Evolutionary conservation across 192 early-diverging fungal species (phyloP).

Genomic region (Backusella circina): DNA sequence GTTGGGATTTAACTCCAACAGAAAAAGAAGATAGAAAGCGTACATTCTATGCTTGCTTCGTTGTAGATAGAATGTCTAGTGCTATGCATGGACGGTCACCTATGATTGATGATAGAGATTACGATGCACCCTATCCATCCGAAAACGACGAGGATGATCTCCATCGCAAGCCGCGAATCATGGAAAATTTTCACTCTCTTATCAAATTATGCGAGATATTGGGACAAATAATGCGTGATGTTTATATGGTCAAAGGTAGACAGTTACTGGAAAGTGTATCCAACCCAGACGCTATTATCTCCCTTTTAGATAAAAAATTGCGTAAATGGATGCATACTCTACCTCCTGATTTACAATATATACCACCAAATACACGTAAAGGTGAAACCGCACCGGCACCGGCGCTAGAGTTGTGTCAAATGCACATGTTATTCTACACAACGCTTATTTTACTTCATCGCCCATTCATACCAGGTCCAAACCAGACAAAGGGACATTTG

Average conservation of each 20-base stretch:
- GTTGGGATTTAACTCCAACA: conserved; percentile 47
- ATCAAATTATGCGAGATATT: conserved; percentile 38
- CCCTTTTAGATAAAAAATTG: conserved; percentile 18
- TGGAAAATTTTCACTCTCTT: conserved; percentile 28
- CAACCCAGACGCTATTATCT: conserved; percentile 21
- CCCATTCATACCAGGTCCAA: conserved; percentile 40
- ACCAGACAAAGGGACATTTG: not conserved
- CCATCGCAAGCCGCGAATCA: conserved; percentile 16
- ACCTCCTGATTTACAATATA: conserved; percentile 32
- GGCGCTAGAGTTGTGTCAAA: conserved; percentile 25
- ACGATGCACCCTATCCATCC: conserved; percentile 32
- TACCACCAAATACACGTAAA: conserved; percentile 32
- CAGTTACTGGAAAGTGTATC: conserved; percentile 16
- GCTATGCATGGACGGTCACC: conserved; percentile 62
- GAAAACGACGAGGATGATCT: conserved; percentile 9
- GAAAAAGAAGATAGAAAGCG: conserved; percentile 66
- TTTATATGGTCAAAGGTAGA: conserved; percentile 42
- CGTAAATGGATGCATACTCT: conserved; percentile 41
- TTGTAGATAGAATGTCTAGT: conserved; percentile 64
- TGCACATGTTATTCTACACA: conserved; percentile 52
- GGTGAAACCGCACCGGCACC: conserved; percentile 12
- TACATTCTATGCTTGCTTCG: conserved; percentile 71
- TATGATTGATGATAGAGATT: conserved; percentile 45
- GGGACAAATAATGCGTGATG: conserved; percentile 45
- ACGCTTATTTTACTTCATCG: conserved; percentile 53